Percentiles rank a stretch among this genome's conserved stretches.
Evolutionary conservation across 78 protist species (phyloP).

Genomic region (Planoprotostelium fungivorum): DNA sequence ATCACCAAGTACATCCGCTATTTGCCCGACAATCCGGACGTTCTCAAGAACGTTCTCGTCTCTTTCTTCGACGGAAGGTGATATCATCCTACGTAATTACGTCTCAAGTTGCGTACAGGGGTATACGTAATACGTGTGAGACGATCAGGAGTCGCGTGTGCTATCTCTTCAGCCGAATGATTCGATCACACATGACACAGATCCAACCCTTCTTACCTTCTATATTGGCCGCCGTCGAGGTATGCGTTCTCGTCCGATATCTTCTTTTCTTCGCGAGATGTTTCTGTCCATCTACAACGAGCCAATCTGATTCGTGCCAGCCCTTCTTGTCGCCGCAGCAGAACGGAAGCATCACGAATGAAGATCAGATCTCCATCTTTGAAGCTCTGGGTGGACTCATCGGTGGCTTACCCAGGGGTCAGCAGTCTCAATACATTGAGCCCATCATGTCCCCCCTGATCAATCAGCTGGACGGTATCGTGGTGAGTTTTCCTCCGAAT

Average conservation of each 20-base stretch:
- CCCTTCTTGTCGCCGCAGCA: neutral
- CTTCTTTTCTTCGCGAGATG: neutral
- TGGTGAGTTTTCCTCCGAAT: too few relatives aligned
- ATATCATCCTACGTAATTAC: neutral
- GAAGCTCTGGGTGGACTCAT: neutral
- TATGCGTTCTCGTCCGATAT: neutral
- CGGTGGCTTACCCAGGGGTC: neutral
- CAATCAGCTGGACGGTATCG: neutral
- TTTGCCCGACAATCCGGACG: neutral
- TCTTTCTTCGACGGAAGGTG: conserved; percentile 1
- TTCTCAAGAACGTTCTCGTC: neutral
- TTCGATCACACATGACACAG: neutral
- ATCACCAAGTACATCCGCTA: neutral
- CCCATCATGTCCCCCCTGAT: neutral
- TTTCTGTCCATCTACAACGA: neutral
- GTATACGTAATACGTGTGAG: neutral
- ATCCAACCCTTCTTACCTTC: neutral
- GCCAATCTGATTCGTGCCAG: too few relatives aligned
- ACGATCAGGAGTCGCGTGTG: neutral
- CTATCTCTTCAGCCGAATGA: neutral
- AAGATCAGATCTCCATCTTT: neutral
- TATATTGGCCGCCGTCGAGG: neutral
- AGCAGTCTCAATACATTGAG: neutral
- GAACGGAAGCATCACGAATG: neutral
- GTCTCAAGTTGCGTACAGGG: neutral